Conservation (phyloP, 2,329 filamentous ascomycete genomes). For the Ophiostoma novo-ulmi region DNA sequence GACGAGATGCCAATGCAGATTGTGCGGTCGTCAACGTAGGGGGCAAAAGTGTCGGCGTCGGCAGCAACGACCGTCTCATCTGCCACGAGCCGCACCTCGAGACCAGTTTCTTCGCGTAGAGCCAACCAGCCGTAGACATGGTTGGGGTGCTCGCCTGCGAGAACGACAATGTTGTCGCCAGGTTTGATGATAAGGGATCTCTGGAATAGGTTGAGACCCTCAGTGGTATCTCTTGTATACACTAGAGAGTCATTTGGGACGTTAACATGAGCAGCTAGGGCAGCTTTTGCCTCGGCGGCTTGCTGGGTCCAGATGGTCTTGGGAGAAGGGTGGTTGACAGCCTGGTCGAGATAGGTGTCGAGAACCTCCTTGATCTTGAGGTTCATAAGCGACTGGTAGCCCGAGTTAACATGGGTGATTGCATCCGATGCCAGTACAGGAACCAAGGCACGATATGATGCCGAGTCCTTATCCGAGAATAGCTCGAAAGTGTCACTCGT, state of each 20-base stretch:
- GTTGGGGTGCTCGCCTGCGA: not conserved
- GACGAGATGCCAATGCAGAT: conserved; percentile 2
- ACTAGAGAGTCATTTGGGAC: not conserved
- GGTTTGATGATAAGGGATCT: not conserved
- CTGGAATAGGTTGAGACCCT: not conserved
- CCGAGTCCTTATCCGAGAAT: not conserved
- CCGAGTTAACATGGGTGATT: not conserved
- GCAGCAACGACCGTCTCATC: not conserved
- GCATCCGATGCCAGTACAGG: not conserved
- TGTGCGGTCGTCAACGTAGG: not conserved
- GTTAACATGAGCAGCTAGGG: not conserved
- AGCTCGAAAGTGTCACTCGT: not conserved
- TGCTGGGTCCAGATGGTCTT: not conserved
- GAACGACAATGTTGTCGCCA: not conserved
- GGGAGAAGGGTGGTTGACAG: not conserved
- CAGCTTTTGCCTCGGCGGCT: not conserved
- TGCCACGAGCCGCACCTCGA: not conserved
- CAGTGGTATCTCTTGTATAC: not conserved
- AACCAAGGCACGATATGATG: not conserved
- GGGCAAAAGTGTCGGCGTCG: conserved; percentile 2
- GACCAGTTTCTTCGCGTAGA: not conserved
- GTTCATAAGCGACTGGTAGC: conserved; percentile 1
- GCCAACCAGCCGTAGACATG: conserved; percentile 1
- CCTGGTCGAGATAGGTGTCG: not conserved
- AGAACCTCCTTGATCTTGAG: not conserved